Conservation (phyloP, 257 asterid species). For the Lantana camara region DNA sequence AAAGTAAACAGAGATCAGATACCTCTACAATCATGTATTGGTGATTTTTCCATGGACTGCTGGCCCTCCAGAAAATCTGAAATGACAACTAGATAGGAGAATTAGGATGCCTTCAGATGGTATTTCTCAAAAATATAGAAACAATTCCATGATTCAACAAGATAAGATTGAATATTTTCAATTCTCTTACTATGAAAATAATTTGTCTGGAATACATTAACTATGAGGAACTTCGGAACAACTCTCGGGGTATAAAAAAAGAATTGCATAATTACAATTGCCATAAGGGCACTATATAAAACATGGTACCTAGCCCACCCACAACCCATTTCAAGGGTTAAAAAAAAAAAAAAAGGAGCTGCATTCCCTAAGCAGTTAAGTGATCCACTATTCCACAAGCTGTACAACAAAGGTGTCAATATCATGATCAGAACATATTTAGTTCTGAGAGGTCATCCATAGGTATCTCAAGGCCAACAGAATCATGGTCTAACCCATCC, state of each 20-base stretch:
- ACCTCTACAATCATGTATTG: no score
- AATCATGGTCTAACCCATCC: conserved; percentile 68
- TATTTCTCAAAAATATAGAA: not conserved
- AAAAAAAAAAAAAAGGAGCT: not conserved
- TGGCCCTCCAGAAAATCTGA: not conserved
- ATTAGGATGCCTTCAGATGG: not conserved
- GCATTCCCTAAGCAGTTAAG: conserved; percentile 40
- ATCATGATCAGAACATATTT: conserved; percentile 60
- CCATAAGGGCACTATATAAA: conserved; percentile 49
- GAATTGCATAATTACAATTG: conserved; percentile 66
- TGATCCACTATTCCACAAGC: conserved; percentile 54
- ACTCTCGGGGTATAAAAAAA: conserved; percentile 30
- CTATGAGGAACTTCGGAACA: conserved; percentile 30
- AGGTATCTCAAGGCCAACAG: conserved; percentile 80
- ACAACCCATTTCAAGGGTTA: not conserved
- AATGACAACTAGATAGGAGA: not conserved
- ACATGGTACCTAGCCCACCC: conserved; percentile 22
- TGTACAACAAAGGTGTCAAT: conserved; percentile 49
- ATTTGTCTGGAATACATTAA: conserved; percentile 24
- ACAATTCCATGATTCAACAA: not conserved
- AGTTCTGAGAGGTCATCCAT: conserved; percentile 87
- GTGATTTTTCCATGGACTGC: no score
- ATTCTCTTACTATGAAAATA: conserved; percentile 25
- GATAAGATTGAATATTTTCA: not conserved
- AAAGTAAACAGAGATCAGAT: no score